These are phyloP conservation scores for Leucogyrophana mollusca DNA, from an alignment of 768 basidiomycete genomes.

Conservation along the genomic window DNA sequence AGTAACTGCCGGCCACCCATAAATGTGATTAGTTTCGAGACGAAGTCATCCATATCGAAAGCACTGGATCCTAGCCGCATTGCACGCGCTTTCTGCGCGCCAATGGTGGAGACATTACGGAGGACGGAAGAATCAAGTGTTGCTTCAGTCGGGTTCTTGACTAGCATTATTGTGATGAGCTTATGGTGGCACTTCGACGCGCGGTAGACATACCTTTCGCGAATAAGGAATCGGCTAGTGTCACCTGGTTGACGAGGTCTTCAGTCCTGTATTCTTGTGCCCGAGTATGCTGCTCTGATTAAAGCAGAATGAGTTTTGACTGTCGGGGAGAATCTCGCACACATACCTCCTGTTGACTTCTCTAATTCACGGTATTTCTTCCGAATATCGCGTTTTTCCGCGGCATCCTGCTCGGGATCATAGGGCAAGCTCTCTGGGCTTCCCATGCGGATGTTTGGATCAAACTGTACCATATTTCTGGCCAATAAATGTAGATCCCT, in stretches of 20 bases:
- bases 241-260: constrained; percentile 53
- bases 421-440: constrained; percentile 45
- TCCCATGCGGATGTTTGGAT: constrained; percentile 8
- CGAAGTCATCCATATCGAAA: constrained; percentile 92
- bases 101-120: constrained; percentile 71
- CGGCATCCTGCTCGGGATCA: constrained; percentile 84
- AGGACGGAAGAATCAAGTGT: constrained; percentile 86
- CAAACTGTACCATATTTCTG: constrained; percentile 17
- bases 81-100: constrained; percentile 84
- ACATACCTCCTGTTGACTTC: constrained; percentile 61
- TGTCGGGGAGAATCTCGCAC: not conserved
- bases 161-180: constrained; percentile 32
- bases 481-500: too few species aligned
- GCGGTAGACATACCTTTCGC: constrained; percentile 47
- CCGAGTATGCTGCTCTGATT: constrained; percentile 44
- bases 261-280: constrained; percentile 58
- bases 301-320: constrained; percentile 1
- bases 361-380: constrained; percentile 71
- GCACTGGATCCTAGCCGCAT: constrained; percentile 86
- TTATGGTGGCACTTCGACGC: not conserved
- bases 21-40: constrained; percentile 68
- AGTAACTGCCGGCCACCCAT: constrained; percentile 71
- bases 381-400: constrained; percentile 72
- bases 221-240: constrained; percentile 61
- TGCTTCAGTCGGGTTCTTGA: constrained; percentile 84